phyloP scores from a whole-genome alignment of 352 stramenopile genomes.

The Phytophthora chlamydospora region DNA sequence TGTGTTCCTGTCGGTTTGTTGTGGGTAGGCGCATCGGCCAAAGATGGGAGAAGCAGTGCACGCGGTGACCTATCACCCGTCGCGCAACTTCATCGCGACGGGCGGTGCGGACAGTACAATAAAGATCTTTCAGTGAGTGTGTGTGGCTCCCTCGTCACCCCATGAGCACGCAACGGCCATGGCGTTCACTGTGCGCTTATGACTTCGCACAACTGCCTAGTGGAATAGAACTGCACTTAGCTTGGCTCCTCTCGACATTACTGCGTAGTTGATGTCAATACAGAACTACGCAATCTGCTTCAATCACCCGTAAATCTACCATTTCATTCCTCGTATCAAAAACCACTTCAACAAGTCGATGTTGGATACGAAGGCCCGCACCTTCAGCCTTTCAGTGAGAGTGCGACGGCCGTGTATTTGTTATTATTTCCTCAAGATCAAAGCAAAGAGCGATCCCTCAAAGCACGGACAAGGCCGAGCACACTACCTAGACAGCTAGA shows the following conservation, averaged over 20 bases:
- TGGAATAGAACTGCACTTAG: constrained; percentile 41
- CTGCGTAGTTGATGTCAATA: constrained; percentile 29
- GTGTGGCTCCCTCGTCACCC: constrained; percentile 1
- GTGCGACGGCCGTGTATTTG: constrained; percentile 28
- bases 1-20: constrained; percentile 5
- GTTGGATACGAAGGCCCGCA: constrained; percentile 32
- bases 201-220: constrained; percentile 16
- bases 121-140: constrained; percentile 87
- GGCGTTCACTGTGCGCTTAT: constrained; percentile 18
- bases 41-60: constrained; percentile 86
- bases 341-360: constrained; percentile 3
- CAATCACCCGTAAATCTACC: background rate
- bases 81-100: constrained; percentile 83
- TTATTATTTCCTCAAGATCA: constrained; percentile 59
- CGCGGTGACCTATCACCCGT: constrained; percentile 76
- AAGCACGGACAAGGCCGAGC: constrained; percentile 15
- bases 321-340: background rate
- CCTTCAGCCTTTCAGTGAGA: constrained; percentile 36
- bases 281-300: constrained; percentile 1
- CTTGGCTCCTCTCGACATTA: constrained; percentile 16
- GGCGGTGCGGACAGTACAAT: constrained; percentile 83
- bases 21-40: constrained; percentile 64
- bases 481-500: constrained; percentile 25
- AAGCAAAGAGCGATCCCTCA: constrained; percentile 62
- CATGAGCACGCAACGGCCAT: constrained; percentile 18